Conservation (phyloP, 164 flowering plant genomes). For the Nymphaea thermarum region DNA sequence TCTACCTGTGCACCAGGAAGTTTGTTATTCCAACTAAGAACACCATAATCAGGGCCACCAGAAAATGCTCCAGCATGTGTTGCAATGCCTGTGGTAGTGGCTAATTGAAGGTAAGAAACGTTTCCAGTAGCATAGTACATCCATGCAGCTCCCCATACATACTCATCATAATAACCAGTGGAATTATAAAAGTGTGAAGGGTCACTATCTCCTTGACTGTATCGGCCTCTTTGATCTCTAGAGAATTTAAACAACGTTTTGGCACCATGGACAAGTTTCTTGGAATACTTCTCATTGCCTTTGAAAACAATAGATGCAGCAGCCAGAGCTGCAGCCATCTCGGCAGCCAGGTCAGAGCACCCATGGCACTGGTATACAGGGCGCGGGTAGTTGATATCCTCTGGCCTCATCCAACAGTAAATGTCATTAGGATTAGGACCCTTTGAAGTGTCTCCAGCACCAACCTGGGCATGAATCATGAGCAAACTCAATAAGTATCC, state of each 20-base stretch:
- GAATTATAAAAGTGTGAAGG: slow-evolving; percentile 73
- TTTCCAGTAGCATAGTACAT: slow-evolving; percentile 95
- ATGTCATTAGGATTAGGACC: slow-evolving; percentile 66
- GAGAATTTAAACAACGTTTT: slow-evolving; percentile 59
- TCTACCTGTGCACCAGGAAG: slow-evolving; percentile 87
- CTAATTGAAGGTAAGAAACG: slow-evolving; percentile 55
- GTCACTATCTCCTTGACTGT: slow-evolving; percentile 54
- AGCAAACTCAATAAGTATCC: no score
- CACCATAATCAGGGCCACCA: slow-evolving; percentile 71
- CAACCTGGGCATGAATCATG: background rate
- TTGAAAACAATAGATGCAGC: slow-evolving; percentile 95
- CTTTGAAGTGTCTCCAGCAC: slow-evolving; percentile 58
- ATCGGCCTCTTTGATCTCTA: slow-evolving; percentile 70
- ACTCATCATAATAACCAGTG: slow-evolving; percentile 83
- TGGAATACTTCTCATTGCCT: slow-evolving; percentile 65
- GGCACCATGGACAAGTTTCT: slow-evolving; percentile 95
- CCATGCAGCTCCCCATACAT: slow-evolving; percentile 94
- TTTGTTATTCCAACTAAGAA: slow-evolving; percentile 95
- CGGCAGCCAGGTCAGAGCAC: slow-evolving; percentile 95
- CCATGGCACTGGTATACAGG: slow-evolving; percentile 48
- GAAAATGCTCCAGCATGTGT: slow-evolving; percentile 79
- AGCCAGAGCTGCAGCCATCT: slow-evolving; percentile 98
- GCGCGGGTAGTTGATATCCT: slow-evolving; percentile 77
- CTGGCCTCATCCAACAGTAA: slow-evolving; percentile 97
- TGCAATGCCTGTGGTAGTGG: slow-evolving; percentile 56